phyloP scores from a whole-genome alignment of 1,284 basidiomycete species.

The Volvariella volvacea region DNA sequence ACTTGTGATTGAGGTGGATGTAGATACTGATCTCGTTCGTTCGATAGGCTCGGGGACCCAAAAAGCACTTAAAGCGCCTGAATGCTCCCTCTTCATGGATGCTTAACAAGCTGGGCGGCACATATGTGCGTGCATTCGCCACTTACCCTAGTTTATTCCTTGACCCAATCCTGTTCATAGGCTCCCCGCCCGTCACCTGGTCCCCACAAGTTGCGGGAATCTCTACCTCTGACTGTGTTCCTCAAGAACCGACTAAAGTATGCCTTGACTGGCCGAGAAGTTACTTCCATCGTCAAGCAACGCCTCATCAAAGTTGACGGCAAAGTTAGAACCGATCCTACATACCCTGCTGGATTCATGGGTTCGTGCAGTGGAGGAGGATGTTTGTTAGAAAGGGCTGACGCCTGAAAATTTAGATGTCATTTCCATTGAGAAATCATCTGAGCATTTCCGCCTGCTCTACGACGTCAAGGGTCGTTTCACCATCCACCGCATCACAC shows the following conservation, averaged over 20 bases:
- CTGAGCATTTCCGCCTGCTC: constrained; percentile 98
- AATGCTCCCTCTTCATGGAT: constrained; percentile 99
- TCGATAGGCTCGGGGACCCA: constrained; percentile 87
- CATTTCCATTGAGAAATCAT: constrained; percentile 95
- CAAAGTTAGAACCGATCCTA: constrained; percentile 98
- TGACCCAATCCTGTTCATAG: constrained; percentile 32
- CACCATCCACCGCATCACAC: constrained; percentile 98
- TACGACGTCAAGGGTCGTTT: constrained; percentile 99
- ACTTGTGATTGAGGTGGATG: constrained; percentile 18
- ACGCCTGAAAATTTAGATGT: constrained; percentile 57
- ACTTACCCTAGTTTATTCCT: too few relatives aligned
- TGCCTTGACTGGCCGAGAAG: constrained; percentile 94
- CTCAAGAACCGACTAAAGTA: constrained; percentile 99
- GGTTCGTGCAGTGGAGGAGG: constrained; percentile 46
- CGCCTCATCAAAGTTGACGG: constrained; percentile 97
- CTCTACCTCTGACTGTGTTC: constrained; percentile 90
- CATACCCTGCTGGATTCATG: constrained; percentile 97
- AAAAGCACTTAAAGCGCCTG: constrained; percentile 99
- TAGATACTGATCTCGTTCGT: constrained; percentile 13
- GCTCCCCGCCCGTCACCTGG: constrained; percentile 96
- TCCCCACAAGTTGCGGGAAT: constrained; percentile 99
- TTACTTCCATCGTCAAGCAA: constrained; percentile 92
- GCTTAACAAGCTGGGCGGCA: constrained; percentile 98
- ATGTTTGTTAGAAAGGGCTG: constrained; percentile 5
- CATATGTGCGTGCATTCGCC: constrained; percentile 67